These are phyloP conservation scores for Silene coronaria DNA, from an alignment of 179 eudicot species.

Conservation along the genomic window DNA sequence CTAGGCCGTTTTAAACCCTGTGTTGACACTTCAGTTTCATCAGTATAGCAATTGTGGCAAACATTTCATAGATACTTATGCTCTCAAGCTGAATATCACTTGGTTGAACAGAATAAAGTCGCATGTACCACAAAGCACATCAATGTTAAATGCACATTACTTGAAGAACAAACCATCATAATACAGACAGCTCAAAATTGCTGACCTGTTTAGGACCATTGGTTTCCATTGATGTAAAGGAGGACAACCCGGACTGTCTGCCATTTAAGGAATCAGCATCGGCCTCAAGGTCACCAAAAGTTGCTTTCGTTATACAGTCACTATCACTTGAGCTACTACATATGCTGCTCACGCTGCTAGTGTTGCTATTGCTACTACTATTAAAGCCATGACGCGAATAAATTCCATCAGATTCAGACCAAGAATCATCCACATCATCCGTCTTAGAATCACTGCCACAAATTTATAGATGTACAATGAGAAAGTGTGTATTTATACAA, in stretches of 20 bases:
- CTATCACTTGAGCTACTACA: constrained; percentile 91
- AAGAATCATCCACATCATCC: constrained; percentile 54
- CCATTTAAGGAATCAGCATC: constrained; percentile 93
- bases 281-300: constrained; percentile 83
- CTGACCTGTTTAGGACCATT: constrained; percentile 65
- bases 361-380: constrained; percentile 91
- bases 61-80: background rate
- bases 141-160: constrained; percentile 1
- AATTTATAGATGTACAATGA: constrained; percentile 12
- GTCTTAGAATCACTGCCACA: constrained; percentile 50
- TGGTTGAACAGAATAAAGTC: background rate
- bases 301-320: constrained; percentile 51
- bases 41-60: background rate
- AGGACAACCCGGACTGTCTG: constrained; percentile 68
- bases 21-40: constrained; percentile 17
- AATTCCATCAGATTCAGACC: constrained; percentile 55
- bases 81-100: background rate
- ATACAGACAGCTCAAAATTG: background rate
- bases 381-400: constrained; percentile 45
- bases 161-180: background rate
- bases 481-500: background rate
- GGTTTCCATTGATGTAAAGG: constrained; percentile 48
- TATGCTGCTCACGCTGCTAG: constrained; percentile 78
- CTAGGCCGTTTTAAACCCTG: constrained; percentile 91
- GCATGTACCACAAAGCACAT: background rate